These are phyloP conservation scores for Phaeolepiota aurea DNA, from an alignment of 768 basidiomycete genomes.

Conservation along the genomic window DNA sequence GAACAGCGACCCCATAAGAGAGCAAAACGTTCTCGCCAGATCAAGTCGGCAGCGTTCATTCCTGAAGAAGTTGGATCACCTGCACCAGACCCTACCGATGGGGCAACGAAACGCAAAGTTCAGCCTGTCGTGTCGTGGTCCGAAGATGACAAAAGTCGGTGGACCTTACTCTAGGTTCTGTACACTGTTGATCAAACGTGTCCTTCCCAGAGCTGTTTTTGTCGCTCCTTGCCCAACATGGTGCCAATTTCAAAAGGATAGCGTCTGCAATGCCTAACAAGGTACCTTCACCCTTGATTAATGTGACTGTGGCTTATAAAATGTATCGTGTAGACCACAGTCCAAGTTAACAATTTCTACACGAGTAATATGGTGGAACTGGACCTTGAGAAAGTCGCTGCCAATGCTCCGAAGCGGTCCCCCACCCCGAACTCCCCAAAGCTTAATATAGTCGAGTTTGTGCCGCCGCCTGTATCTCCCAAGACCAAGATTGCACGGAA, in stretches of 20 bases:
- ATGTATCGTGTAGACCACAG: constrained; percentile 31
- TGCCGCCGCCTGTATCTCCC: neutral
- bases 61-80: constrained; percentile 24
- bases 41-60: constrained; percentile 34
- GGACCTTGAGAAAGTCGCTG: constrained; percentile 30
- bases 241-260: constrained; percentile 62
- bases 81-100: constrained; percentile 13
- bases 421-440: constrained; percentile 19
- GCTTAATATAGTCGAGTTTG: constrained; percentile 13
- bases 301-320: neutral
- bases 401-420: constrained; percentile 32
- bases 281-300: constrained; percentile 19
- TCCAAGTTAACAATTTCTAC: constrained; percentile 49
- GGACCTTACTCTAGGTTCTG: constrained; percentile 1
- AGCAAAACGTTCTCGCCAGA: constrained; percentile 26
- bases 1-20: constrained; percentile 30
- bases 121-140: constrained; percentile 37
- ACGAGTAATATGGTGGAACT: constrained; percentile 31
- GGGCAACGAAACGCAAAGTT: constrained; percentile 17
- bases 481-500: neutral
- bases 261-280: constrained; percentile 60
- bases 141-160: constrained; percentile 57
- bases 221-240: constrained; percentile 49
- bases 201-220: constrained; percentile 39
- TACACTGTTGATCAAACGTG: constrained; percentile 8